These are phyloP conservation scores for Paecilomyces variotii DNA, from an alignment of 2,329 filamentous ascomycete species.

Conservation along the genomic window DNA sequence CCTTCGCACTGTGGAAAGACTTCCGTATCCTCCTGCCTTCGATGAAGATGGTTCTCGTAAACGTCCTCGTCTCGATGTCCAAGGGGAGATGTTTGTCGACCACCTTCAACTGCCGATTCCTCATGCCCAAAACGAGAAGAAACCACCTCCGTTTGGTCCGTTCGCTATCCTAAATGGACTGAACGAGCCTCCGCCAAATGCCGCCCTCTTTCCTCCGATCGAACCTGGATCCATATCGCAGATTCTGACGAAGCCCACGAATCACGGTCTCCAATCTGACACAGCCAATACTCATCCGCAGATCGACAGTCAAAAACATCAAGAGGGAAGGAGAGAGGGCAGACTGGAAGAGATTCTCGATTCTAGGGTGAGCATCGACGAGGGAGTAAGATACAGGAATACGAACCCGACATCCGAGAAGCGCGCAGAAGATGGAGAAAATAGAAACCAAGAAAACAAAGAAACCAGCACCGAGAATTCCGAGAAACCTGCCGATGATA, in stretches of 20 bases:
- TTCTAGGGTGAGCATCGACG: constrained; percentile 15
- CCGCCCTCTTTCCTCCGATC: constrained; percentile 54
- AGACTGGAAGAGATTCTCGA: constrained; percentile 29
- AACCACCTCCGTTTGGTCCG: constrained; percentile 36
- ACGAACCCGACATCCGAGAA: constrained; percentile 5
- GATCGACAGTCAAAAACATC: constrained; percentile 15
- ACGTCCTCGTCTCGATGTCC: constrained; percentile 35
- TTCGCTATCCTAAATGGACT: constrained; percentile 50
- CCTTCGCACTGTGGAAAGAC: constrained; percentile 38
- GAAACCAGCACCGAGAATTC: constrained; percentile 3
- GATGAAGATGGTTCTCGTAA: constrained; percentile 33
- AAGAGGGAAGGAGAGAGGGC: constrained; percentile 23
- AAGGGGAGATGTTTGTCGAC: constrained; percentile 34
- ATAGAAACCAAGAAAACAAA: constrained; percentile 1
- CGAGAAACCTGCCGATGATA: constrained; percentile 6
- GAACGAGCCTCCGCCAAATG: constrained; percentile 56
- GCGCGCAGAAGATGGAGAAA: not conserved
- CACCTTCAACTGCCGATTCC: constrained; percentile 42
- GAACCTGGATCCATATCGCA: constrained; percentile 40
- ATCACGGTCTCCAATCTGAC: constrained; percentile 17
- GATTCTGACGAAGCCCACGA: constrained; percentile 28
- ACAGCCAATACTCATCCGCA: constrained; percentile 9
- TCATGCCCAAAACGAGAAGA: constrained; percentile 37
- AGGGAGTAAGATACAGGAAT: constrained; percentile 9
- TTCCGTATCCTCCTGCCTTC: constrained; percentile 33